Conservation (phyloP, 192 early-diverging fungal genomes). For the Podila clonocystis region DNA sequence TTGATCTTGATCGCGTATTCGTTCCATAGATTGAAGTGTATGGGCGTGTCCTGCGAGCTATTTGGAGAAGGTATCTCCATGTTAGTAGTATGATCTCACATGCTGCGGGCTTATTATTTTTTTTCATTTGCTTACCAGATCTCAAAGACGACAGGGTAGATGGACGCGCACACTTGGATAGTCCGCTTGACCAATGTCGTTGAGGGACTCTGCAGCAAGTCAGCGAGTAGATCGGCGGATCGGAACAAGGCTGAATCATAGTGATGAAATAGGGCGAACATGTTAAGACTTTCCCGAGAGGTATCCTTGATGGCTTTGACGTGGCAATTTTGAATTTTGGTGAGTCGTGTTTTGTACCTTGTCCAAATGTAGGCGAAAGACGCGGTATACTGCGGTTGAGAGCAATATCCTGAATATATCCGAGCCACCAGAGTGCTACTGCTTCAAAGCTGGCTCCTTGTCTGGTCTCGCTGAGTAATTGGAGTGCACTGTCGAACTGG, state of each 20-base stretch:
- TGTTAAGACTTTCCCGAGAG: neutral
- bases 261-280: neutral
- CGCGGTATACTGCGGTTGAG: conserved; percentile 12
- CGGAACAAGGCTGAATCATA: conserved; percentile 18
- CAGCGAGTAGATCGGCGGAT: conserved; percentile 15
- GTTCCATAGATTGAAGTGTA: conserved; percentile 23
- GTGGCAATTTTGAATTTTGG: no score
- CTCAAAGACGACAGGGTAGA: conserved; percentile 28
- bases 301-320: no score
- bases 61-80: neutral
- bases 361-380: conserved; percentile 14
- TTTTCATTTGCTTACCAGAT: conserved; percentile 19
- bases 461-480: conserved; percentile 14
- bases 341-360: conserved; percentile 13
- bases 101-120: no score
- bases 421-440: conserved; percentile 31
- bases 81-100: neutral
- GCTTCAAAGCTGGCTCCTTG: conserved; percentile 8
- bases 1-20: conserved; percentile 46
- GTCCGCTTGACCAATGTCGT: conserved; percentile 17
- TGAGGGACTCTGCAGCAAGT: conserved; percentile 13
- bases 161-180: conserved; percentile 34
- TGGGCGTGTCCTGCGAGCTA: conserved; percentile 29
- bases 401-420: conserved; percentile 24
- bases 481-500: conserved; percentile 29